Percentiles rank a stretch among this genome's conserved stretches.
phyloP scores from a whole-genome alignment of 768 basidiomycete species.

The Leccinum barrowsii region DNA sequence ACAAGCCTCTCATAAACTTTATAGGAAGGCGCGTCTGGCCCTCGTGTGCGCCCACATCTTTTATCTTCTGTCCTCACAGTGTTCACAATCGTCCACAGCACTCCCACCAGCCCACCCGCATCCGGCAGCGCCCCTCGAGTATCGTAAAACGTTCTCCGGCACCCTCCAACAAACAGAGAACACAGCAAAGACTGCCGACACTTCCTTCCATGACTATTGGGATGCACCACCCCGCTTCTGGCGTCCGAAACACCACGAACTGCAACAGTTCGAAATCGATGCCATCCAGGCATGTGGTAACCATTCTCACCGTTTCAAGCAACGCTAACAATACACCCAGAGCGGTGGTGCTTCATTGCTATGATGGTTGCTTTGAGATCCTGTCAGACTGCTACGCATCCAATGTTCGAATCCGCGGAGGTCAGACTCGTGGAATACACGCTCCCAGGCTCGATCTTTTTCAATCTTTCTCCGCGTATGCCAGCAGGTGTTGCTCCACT shows the following conservation, averaged over 20 bases:
- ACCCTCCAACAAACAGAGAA: constrained; percentile 36
- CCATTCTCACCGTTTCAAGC: neutral
- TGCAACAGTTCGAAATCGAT: constrained; percentile 60
- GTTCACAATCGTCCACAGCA: constrained; percentile 30
- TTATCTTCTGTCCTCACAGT: neutral
- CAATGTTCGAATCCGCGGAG: neutral
- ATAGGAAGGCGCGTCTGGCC: constrained; percentile 56
- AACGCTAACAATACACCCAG: constrained; percentile 23
- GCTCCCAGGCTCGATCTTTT: constrained; percentile 17
- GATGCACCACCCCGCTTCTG: constrained; percentile 61
- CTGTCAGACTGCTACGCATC: neutral
- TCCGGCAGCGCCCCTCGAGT: constrained; percentile 64
- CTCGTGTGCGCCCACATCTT: constrained; percentile 32
- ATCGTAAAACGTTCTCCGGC: constrained; percentile 47
- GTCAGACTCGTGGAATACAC: neutral
- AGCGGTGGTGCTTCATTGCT: constrained; percentile 65
- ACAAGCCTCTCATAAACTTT: constrained; percentile 62
- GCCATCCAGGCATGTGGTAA: constrained; percentile 52
- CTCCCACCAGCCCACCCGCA: constrained; percentile 48
- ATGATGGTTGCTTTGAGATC: constrained; percentile 15
- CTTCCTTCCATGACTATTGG: constrained; percentile 54
- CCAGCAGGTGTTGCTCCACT: constrained; percentile 75
- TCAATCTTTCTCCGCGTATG: constrained; percentile 87
- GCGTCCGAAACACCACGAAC: constrained; percentile 44
- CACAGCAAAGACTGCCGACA: neutral